Evolutionary conservation across 116 monocot genomes (phyloP).

Genomic region (Zostera marina): DNA sequence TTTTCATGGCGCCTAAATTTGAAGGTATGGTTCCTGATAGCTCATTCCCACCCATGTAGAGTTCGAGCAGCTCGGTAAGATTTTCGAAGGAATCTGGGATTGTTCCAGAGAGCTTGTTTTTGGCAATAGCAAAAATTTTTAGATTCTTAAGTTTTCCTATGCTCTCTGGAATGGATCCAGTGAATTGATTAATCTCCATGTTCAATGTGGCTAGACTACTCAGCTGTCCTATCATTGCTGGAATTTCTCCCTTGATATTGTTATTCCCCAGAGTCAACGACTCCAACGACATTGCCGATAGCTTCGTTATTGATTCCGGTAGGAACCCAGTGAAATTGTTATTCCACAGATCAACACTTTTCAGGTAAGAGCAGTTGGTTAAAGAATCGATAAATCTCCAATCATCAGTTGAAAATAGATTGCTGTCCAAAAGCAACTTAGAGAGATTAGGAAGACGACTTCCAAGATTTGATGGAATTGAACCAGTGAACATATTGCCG

Average conservation of each 20-base stretch:
- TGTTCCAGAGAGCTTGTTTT: not conserved
- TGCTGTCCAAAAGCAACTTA: too few species aligned
- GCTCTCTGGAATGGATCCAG: slow-evolving; percentile 5
- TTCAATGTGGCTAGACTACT: not conserved
- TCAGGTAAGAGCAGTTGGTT: too few species aligned
- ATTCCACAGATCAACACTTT: too few species aligned
- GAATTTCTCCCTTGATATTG: not conserved
- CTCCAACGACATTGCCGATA: not conserved
- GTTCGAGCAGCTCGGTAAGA: not conserved
- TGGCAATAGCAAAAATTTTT: not conserved
- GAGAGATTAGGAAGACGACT: not conserved
- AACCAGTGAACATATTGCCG: slow-evolving; percentile 2
- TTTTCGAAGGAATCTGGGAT: not conserved
- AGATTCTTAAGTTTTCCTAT: not conserved
- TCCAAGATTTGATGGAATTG: not conserved
- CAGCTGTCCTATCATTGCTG: not conserved
- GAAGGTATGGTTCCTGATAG: not conserved
- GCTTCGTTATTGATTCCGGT: not conserved
- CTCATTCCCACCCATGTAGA: not conserved
- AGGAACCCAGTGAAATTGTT: not conserved
- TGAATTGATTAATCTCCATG: slow-evolving; percentile 3
- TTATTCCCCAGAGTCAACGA: not conserved
- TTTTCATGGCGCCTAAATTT: not conserved
- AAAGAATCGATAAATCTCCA: too few species aligned
- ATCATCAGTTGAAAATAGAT: too few species aligned